These are phyloP conservation scores for Pyrenula massariospora DNA, from an alignment of 495 filamentous ascomycete genomes.

Conservation along the genomic window DNA sequence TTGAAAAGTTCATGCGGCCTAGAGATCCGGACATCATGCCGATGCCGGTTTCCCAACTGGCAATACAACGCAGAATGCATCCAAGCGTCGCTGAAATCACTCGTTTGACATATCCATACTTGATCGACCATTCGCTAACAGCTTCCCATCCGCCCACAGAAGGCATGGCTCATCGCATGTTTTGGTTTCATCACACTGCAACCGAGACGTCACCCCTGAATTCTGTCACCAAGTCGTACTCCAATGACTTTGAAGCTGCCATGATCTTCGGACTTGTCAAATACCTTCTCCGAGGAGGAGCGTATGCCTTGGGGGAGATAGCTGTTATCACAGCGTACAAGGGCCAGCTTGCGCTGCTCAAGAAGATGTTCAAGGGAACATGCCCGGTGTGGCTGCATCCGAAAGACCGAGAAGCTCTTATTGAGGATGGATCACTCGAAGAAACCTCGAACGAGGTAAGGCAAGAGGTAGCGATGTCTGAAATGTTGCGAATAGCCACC, in stretches of 20 bases:
- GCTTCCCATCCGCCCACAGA: conserved; percentile 38
- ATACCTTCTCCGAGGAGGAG: conserved; percentile 54
- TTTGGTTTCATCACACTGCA: conserved; percentile 58
- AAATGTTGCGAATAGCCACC: conserved; percentile 49
- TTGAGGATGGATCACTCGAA: conserved; percentile 22
- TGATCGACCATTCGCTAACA: conserved; percentile 42
- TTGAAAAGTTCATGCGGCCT: conserved; percentile 49
- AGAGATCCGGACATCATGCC: conserved; percentile 5
- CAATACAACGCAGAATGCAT: conserved; percentile 63
- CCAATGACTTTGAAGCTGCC: conserved; percentile 54
- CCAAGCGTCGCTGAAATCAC: conserved; percentile 50
- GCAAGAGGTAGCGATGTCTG: conserved; percentile 26
- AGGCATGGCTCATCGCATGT: conserved; percentile 53
- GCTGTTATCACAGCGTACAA: conserved; percentile 63
- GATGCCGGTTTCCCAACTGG: conserved; percentile 37
- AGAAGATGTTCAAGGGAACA: conserved; percentile 11
- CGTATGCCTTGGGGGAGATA: conserved; percentile 50
- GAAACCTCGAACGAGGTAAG: conserved; percentile 5
- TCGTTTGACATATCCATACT: conserved; percentile 47
- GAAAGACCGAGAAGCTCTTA: conserved; percentile 46
- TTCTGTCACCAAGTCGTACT: conserved; percentile 36
- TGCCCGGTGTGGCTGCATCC: conserved; percentile 33
- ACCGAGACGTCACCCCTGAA: conserved; percentile 31
- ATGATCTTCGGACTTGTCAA: conserved; percentile 50
- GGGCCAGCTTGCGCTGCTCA: conserved; percentile 46